Evolutionary conservation across 306 rosid genomes (phyloP).

Genomic region (Acacia crassicarpa): DNA sequence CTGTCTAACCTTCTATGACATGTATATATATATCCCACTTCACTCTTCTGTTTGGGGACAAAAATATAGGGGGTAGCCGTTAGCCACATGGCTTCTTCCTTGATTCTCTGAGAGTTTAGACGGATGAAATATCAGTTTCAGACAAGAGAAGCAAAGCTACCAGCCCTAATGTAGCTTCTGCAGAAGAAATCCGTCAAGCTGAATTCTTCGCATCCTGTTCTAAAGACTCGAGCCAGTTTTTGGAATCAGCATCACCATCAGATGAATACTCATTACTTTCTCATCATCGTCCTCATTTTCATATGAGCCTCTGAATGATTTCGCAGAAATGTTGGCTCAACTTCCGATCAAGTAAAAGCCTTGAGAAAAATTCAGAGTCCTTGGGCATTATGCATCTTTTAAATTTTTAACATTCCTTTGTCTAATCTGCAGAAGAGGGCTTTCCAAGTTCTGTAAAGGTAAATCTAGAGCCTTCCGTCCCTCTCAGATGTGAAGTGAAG

Average conservation of each 20-base stretch:
- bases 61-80: not conserved
- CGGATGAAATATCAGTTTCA: not conserved
- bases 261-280: slow-evolving; percentile 11
- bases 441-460: slow-evolving; percentile 35
- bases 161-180: slow-evolving; percentile 12
- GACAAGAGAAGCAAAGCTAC: not conserved
- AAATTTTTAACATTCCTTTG: not conserved
- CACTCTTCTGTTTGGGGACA: not conserved
- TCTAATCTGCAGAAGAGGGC: slow-evolving; percentile 42
- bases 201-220: not conserved
- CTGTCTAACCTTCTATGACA: not conserved
- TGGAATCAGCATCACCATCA: slow-evolving; percentile 26
- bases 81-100: not conserved
- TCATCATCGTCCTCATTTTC: not conserved
- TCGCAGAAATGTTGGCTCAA: slow-evolving; percentile 25
- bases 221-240: slow-evolving; percentile 8
- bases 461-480: slow-evolving; percentile 44
- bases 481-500: slow-evolving; percentile 43
- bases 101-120: slow-evolving; percentile 4
- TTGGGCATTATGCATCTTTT: not conserved
- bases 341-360: slow-evolving; percentile 27
- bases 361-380: not conserved
- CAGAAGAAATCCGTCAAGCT: not conserved
- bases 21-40: not conserved
- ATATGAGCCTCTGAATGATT: slow-evolving; percentile 14